Base-by-base conservation (phyloP, 768 basidiomycete species). In the Rubroboletus pulcherrimus region DNA sequence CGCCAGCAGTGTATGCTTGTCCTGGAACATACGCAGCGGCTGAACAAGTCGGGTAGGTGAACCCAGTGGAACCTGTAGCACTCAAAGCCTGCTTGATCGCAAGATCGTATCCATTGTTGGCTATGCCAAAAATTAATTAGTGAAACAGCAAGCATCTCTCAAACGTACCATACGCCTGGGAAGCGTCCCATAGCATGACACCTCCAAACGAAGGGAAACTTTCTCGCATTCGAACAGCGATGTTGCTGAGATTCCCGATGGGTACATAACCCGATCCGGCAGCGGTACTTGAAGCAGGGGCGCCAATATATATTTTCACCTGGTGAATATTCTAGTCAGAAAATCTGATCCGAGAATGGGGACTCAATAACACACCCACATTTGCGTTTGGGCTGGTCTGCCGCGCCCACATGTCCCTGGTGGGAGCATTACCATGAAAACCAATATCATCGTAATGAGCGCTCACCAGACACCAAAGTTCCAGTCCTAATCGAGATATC, bases 61-160 rank as follows among this genome's bases (percentile, higher is more conserved):
- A 88, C 8, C 85, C 84, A 17, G 81, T 83, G n/a, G 84, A 83
- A 45, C 86, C 85, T 35, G 85, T 81, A 14, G 81, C 79, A 14
- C 71, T 68, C 37, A 87, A 74, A 29, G 81, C 77, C 55, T 79
- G 77, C 71, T 89, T 87, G 56, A 86, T 80, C 7, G 77, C 81
- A 15, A 77, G 65, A 62, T 86, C 84, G 59, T 78, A 87, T 30
- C 81, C 78, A 54, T 74, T 71, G 63, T 88, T 87, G 30, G 74
- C 86, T 75, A 48, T 9, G n/a, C 21, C 53, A 54, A 51, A 30
- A 44, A 29, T 58, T 51, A 66, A 44, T 41, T 7, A 14, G 33
- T 12, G 56, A 46, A 40, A 50, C 17, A 43, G 12, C 5, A 33
- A 10, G 26, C 39, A 9, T 56, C 15, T 40, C 34, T 46, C 41